phyloP scores from a whole-genome alignment of 495 filamentous ascomycete species.

The Xylaria grammica region DNA sequence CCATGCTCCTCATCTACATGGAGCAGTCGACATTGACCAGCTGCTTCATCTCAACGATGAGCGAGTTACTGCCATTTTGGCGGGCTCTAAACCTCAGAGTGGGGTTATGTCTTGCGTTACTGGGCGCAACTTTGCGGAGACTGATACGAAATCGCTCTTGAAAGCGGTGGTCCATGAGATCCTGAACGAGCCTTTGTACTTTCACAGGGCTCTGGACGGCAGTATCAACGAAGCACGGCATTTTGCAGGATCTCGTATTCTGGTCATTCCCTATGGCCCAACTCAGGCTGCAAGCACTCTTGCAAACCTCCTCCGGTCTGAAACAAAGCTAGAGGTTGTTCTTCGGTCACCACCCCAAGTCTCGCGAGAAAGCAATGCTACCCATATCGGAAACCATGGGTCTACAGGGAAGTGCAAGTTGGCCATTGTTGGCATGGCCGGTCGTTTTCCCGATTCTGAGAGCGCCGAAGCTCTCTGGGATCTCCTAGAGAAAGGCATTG shows the following conservation, averaged over 20 bases:
- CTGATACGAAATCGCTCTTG: slow-evolving; percentile 56
- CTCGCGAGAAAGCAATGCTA: slow-evolving; percentile 37
- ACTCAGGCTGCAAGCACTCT: slow-evolving; percentile 54
- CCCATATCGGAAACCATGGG: slow-evolving; percentile 50
- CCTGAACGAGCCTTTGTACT: slow-evolving; percentile 61
- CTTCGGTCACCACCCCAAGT: slow-evolving; percentile 42
- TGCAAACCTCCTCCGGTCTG: slow-evolving; percentile 42
- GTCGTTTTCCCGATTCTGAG: slow-evolving; percentile 73
- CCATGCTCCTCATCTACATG: slow-evolving; percentile 78
- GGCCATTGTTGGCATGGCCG: slow-evolving; percentile 79
- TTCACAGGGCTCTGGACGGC: slow-evolving; percentile 62
- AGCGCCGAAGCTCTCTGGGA: slow-evolving; percentile 74
- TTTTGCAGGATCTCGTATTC: slow-evolving; percentile 48
- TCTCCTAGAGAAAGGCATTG: slow-evolving; percentile 69
- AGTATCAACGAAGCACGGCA: slow-evolving; percentile 50
- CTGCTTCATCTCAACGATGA: slow-evolving; percentile 58
- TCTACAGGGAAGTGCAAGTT: slow-evolving; percentile 51
- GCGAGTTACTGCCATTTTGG: slow-evolving; percentile 44
- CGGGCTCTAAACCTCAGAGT: slow-evolving; percentile 54
- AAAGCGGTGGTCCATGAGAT: slow-evolving; percentile 62
- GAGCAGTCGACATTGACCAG: slow-evolving; percentile 61
- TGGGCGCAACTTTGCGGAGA: slow-evolving; percentile 51
- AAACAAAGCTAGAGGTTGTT: slow-evolving; percentile 48
- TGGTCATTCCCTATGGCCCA: slow-evolving; percentile 60
- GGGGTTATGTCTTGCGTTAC: slow-evolving; percentile 64